Conservation (phyloP, 805 yeast genomes). For the Candida endomychidarum region DNA sequence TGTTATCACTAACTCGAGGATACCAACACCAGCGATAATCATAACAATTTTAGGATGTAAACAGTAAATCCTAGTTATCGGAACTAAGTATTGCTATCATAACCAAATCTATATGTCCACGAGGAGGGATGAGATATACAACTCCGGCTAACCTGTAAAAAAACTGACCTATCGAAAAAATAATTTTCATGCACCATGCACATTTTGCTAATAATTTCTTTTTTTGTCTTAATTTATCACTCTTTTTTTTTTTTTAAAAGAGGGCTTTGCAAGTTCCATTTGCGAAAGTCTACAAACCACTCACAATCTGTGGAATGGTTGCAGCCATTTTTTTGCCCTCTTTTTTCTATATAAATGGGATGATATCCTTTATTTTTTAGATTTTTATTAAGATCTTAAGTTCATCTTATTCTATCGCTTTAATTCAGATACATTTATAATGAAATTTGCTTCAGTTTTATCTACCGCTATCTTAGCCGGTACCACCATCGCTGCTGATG, state of each 20-base stretch:
- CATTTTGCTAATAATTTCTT: neutral
- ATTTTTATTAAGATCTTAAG: constrained; percentile 4
- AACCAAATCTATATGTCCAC: neutral
- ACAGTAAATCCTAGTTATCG: neutral
- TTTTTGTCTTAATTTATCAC: neutral
- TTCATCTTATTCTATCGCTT: constrained; percentile 9
- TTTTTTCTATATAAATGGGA: constrained; percentile 4
- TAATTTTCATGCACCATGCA: neutral
- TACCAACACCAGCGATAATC: neutral
- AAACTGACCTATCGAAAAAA: neutral
- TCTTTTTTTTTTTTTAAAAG: neutral
- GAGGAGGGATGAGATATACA: constrained; percentile 1
- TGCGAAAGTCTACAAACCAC: constrained; percentile 5
- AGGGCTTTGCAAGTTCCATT: constrained; percentile 3
- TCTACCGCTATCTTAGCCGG: constrained; percentile 22
- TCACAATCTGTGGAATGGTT: neutral
- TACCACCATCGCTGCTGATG: constrained; percentile 31
- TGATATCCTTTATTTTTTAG: neutral
- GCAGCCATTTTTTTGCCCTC: neutral
- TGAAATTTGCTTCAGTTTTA: constrained; percentile 15
- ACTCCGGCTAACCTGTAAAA: constrained; percentile 6
- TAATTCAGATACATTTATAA: constrained; percentile 3
- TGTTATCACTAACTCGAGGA: too few species aligned
- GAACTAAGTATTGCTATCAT: too few species aligned
- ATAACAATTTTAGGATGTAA: neutral